Evolutionary conservation across 2,329 filamentous ascomycete genomes (phyloP).

Genomic region (Epichloe sp.): DNA sequence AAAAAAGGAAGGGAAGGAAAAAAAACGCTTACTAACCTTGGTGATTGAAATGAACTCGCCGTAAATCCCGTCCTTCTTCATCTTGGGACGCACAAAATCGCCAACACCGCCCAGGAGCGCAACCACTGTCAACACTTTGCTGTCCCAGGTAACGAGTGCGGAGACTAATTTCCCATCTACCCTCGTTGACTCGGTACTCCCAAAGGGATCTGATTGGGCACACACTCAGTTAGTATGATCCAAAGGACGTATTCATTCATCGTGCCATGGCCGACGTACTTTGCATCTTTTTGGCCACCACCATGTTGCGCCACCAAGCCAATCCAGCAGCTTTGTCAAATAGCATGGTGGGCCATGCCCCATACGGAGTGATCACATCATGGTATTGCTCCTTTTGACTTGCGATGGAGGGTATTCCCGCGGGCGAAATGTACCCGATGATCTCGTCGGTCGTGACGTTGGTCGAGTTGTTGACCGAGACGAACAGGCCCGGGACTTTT

Average conservation of each 20-base stretch:
- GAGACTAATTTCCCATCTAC: slow-evolving; percentile 25
- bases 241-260: not conserved
- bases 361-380: slow-evolving; percentile 28
- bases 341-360: slow-evolving; percentile 23
- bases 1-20: fast-evolving
- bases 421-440: slow-evolving; percentile 26
- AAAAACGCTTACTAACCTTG: slow-evolving; percentile 8
- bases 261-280: slow-evolving; percentile 14
- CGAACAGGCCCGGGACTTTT: slow-evolving; percentile 24
- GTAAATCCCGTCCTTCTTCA: slow-evolving; percentile 25
- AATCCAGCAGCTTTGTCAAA: slow-evolving; percentile 25
- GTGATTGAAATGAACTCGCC: slow-evolving; percentile 21
- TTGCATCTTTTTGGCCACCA: slow-evolving; percentile 29
- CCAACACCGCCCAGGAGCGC: slow-evolving; percentile 25
- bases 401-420: slow-evolving; percentile 26
- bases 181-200: slow-evolving; percentile 24
- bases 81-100: slow-evolving; percentile 23
- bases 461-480: slow-evolving; percentile 29
- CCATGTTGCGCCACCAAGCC: slow-evolving; percentile 31
- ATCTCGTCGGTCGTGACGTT: slow-evolving; percentile 22
- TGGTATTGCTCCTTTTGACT: slow-evolving; percentile 26
- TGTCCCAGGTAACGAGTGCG: slow-evolving; percentile 29
- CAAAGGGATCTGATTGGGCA: slow-evolving; percentile 20
- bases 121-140: slow-evolving; percentile 27
- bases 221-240: not conserved